Percentiles rank a stretch among this genome's conserved stretches.
Conservation (phyloP, 768 basidiomycete species). For the Lactifluus hygrophoroides region DNA sequence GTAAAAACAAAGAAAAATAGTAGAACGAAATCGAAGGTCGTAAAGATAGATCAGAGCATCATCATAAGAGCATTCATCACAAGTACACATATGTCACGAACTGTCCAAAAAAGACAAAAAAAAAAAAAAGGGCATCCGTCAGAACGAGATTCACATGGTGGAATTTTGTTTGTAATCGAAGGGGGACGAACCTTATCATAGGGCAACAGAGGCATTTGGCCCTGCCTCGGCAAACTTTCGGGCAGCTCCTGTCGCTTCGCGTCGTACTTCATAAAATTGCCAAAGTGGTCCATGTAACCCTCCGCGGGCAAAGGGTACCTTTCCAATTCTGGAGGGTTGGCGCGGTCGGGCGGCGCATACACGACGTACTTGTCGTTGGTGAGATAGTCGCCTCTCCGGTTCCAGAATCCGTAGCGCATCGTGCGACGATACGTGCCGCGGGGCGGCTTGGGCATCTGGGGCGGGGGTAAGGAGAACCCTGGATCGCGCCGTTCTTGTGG, state of each 20-base stretch:
- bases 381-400: slow-evolving; percentile 65
- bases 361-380: slow-evolving; percentile 49
- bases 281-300: slow-evolving; percentile 50
- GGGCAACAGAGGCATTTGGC: slow-evolving; percentile 43
- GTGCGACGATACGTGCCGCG: slow-evolving; percentile 25
- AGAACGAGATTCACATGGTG: no score
- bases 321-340: slow-evolving; percentile 54
- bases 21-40: slow-evolving; percentile 4
- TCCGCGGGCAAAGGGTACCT: slow-evolving; percentile 48
- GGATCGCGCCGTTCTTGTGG: slow-evolving; percentile 16
- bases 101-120: background rate
- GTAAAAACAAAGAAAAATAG: background rate
- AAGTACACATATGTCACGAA: slow-evolving; percentile 18
- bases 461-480: slow-evolving; percentile 21
- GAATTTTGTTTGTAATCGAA: no score
- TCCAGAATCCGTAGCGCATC: slow-evolving; percentile 59
- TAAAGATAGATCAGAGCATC: background rate
- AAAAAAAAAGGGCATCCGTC: background rate
- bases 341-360: slow-evolving; percentile 47
- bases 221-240: slow-evolving; percentile 51
- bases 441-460: slow-evolving; percentile 27
- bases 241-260: slow-evolving; percentile 47
- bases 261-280: slow-evolving; percentile 35
- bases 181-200: slow-evolving; percentile 42
- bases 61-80: background rate